Percentiles rank a stretch among this genome's conserved stretches.
phyloP scores from a whole-genome alignment of 2,329 filamentous ascomycete species.

The Elsinoe ampelina region DNA sequence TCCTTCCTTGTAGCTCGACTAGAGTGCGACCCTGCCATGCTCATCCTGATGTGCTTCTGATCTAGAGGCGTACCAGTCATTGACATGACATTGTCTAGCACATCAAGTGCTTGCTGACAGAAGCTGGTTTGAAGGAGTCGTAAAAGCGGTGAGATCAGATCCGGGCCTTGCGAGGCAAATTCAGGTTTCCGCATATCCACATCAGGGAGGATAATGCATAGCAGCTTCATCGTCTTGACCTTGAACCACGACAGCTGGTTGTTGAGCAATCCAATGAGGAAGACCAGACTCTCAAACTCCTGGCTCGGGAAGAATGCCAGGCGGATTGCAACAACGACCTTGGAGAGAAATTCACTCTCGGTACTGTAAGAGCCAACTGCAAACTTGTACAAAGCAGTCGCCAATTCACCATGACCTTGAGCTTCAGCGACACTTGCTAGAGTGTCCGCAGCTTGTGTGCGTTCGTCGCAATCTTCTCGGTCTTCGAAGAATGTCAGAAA shows the following conservation, averaged over 20 bases:
- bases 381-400: slow-evolving; percentile 60
- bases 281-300: slow-evolving; percentile 78
- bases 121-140: slow-evolving; percentile 86
- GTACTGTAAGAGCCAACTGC: slow-evolving; percentile 56
- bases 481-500: slow-evolving; percentile 74
- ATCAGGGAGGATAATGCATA: slow-evolving; percentile 75
- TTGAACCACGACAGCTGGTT: slow-evolving; percentile 87
- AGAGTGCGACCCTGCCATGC: slow-evolving; percentile 84
- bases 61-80: slow-evolving; percentile 84
- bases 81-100: slow-evolving; percentile 90
- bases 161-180: slow-evolving; percentile 81
- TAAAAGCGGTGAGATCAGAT: slow-evolving; percentile 86
- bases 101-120: slow-evolving; percentile 82
- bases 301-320: slow-evolving; percentile 71
- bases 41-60: slow-evolving; percentile 92
- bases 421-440: slow-evolving; percentile 64
- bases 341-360: slow-evolving; percentile 65
- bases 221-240: slow-evolving; percentile 81
- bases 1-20: slow-evolving; percentile 75
- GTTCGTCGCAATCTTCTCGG: slow-evolving; percentile 39
- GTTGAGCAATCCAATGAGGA: slow-evolving; percentile 82
- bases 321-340: slow-evolving; percentile 64
- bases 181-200: slow-evolving; percentile 90
- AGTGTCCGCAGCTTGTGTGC: slow-evolving; percentile 48
- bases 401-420: slow-evolving; percentile 59